phyloP scores from a whole-genome alignment of 139 green algal species.

The Chlorella sp. region DNA sequence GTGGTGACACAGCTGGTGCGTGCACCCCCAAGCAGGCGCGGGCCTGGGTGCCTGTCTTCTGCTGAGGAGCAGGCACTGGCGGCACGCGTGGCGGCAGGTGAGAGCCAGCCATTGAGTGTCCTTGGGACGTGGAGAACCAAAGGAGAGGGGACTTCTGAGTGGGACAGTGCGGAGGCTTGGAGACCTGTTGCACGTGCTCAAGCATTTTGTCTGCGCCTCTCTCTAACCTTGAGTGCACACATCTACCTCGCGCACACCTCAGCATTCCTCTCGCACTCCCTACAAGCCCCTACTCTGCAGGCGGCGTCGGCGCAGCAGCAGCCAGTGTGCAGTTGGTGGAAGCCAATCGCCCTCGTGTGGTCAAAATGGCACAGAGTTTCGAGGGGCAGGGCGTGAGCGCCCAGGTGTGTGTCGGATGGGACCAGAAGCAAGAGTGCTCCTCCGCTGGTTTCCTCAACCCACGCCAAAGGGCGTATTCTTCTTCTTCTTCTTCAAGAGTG shows the following conservation, averaged over 20 bases:
- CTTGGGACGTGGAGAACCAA: too few species aligned
- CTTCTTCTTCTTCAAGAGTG: too few species aligned
- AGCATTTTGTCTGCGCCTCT: too few species aligned
- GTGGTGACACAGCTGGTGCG: too few species aligned
- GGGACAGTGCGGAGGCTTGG: background rate
- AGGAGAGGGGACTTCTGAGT: too few species aligned
- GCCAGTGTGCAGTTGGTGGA: background rate
- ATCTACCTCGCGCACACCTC: too few species aligned
- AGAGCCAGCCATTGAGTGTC: background rate
- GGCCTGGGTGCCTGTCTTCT: background rate
- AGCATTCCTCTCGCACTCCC: background rate
- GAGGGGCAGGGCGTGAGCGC: background rate
- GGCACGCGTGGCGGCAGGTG: background rate
- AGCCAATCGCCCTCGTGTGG: background rate
- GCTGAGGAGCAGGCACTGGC: background rate
- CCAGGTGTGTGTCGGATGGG: background rate
- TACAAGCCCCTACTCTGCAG: background rate
- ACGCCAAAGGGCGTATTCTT: too few species aligned
- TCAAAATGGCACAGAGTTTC: background rate
- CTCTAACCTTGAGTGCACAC: too few species aligned
- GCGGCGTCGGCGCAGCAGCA: background rate
- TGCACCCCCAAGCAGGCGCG: too few species aligned
- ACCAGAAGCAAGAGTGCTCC: too few species aligned
- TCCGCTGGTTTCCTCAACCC: too few species aligned
- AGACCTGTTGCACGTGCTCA: too few species aligned